Evolutionary conservation across 2,329 filamentous ascomycete genomes (phyloP), one percentile per base, ranked within the genome.

Genomic region (Venturiaceae sp.): DNA sequence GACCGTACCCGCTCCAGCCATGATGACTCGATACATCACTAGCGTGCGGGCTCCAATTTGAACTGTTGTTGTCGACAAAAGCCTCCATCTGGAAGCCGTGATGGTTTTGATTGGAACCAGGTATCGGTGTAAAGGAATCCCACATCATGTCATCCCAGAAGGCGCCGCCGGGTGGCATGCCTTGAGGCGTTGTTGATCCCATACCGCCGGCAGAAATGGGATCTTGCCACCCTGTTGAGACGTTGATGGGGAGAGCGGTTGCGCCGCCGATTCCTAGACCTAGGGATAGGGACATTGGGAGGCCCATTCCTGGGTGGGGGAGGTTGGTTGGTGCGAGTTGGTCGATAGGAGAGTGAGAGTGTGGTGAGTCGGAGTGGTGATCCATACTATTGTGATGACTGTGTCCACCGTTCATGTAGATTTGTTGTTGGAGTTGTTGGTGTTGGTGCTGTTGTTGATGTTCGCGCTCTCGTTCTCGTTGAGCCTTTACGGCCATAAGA

Each of bases 91-190:
- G 32, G 14, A 53, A 53, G 3, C 32, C 32, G 13, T 53, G 52
- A 30, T 50, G 44, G 11, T 53, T 53, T 23, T 34, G n/a, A 23
- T 3, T 23, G 32, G 34, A 23, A 2, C 34, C 52, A 2, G 52
- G 52, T 19, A 56, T 2, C 7, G 34, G 30, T 5, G 54, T 19
- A 21, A 58, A 58, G 23, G 69, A 71, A 52, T 74, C 71, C 71
- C 71, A 74, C 68, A 73, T 71, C 70, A 73, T 72, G 53, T 72
- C 69, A 58, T 72, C 70, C 71, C 71, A 74, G 59, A 72, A 72
- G 11, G 63, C 65, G 36, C 55, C 57, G 33, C 30, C 30, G 1
- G 26, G 26, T n/a, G 57, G 50, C 55, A 52, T 36, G 3, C 44
- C 39, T n/a, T 16, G 13, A 16, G 55, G 55, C 6, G 55, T 64